A percentile compares a stretch with the other conserved stretches of the same genome.
Conservation (phyloP, 2,329 filamentous ascomycete genomes). For the Hypoxylon sp. region DNA sequence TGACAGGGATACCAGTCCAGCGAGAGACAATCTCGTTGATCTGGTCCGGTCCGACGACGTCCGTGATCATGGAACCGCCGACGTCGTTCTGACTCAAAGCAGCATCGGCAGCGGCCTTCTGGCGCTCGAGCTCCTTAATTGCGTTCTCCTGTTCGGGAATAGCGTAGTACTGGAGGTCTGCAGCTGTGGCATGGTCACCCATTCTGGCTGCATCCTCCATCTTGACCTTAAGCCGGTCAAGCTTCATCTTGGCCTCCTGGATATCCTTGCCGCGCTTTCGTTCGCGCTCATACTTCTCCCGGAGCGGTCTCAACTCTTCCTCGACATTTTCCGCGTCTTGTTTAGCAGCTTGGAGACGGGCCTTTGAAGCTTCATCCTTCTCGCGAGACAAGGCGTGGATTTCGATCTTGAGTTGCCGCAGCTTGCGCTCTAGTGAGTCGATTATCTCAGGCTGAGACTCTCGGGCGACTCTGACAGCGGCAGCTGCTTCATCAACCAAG, state of each 20-base stretch:
- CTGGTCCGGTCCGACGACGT: slow-evolving; percentile 95
- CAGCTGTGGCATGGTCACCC: slow-evolving; percentile 87
- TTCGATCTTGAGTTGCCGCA: slow-evolving; percentile 94
- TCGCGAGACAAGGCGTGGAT: slow-evolving; percentile 95
- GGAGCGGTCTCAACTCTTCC: slow-evolving; percentile 90
- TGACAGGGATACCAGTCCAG: slow-evolving; percentile 99
- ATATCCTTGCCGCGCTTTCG: slow-evolving; percentile 92
- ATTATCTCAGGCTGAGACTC: slow-evolving; percentile 97
- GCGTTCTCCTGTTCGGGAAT: slow-evolving; percentile 90
- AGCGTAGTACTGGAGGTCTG: slow-evolving; percentile 96
- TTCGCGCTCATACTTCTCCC: slow-evolving; percentile 96
- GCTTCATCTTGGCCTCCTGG: slow-evolving; percentile 94
- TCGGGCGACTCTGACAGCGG: slow-evolving; percentile 93
- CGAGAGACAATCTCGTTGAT: slow-evolving; percentile 98
- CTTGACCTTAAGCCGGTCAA: slow-evolving; percentile 92
- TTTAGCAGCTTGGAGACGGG: slow-evolving; percentile 84
- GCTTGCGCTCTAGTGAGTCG: slow-evolving; percentile 91
- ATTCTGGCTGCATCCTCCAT: slow-evolving; percentile 92
- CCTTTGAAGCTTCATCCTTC: slow-evolving; percentile 92
- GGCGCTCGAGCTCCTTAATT: slow-evolving; percentile 85
- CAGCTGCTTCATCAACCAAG: slow-evolving; percentile 94
- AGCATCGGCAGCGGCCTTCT: slow-evolving; percentile 84
- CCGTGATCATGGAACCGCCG: slow-evolving; percentile 84
- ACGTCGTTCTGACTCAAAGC: slow-evolving; percentile 69
- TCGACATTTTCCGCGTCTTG: slow-evolving; percentile 94